A percentile compares a stretch with the other conserved stretches of the same genome.
Evolutionary conservation across 1,139 yeast genomes (phyloP).

Genomic region (Yamadazyma conglobata): DNA sequence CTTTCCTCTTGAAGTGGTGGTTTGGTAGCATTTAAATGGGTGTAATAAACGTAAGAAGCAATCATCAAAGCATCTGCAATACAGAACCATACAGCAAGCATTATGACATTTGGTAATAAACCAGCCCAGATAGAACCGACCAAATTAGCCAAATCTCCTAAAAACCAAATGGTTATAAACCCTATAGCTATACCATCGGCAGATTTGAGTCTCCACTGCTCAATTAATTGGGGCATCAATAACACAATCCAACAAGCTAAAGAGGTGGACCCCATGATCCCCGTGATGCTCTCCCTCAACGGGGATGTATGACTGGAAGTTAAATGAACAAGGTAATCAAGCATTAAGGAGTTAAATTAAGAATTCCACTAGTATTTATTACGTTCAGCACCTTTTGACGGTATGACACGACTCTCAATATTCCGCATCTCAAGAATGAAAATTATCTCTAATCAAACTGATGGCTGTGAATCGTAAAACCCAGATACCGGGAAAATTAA

Average conservation of each 20-base stretch:
- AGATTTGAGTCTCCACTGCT: constrained; percentile 75
- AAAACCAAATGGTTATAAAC: constrained; percentile 66
- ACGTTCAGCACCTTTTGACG: too few relatives aligned
- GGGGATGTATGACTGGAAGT: constrained; percentile 9
- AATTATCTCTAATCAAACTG: too few relatives aligned
- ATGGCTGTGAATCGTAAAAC: too few relatives aligned
- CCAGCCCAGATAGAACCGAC: constrained; percentile 71
- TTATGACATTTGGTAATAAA: constrained; percentile 64
- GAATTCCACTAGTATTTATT: too few relatives aligned
- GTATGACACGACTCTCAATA: too few relatives aligned
- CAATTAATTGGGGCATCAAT: constrained; percentile 73
- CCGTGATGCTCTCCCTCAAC: constrained; percentile 46
- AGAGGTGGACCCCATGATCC: constrained; percentile 66
- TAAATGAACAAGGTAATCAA: constrained; percentile 4
- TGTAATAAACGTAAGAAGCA: constrained; percentile 56
- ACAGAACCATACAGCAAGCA: constrained; percentile 73
- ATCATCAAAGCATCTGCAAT: constrained; percentile 65
- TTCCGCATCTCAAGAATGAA: too few relatives aligned
- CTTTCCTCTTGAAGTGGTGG: constrained; percentile 15
- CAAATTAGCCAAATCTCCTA: constrained; percentile 70
- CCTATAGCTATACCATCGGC: constrained; percentile 78
- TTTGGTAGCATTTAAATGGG: constrained; percentile 39
- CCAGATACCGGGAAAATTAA: constrained; percentile 25
- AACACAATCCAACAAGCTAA: constrained; percentile 81
- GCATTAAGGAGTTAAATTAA: too few relatives aligned